phyloP scores from a whole-genome alignment of 1,139 yeast species.

The Yamadazyma dushanensis region DNA sequence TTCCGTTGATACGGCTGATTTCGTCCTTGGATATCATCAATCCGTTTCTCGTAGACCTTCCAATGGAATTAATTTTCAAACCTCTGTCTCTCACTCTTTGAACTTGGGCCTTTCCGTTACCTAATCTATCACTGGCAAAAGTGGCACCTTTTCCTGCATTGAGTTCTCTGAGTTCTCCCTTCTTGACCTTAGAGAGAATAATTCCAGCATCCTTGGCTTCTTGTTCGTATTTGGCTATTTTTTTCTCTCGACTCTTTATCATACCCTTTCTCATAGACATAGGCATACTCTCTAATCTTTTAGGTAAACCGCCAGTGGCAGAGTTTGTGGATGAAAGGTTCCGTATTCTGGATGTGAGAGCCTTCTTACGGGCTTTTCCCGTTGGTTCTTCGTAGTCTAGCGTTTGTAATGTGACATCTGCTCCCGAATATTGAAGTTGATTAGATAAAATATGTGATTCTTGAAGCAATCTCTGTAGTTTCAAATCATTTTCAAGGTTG shows the following conservation, averaged over 20 bases:
- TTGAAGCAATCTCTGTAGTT: slow-evolving; percentile 73
- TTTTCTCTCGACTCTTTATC: slow-evolving; percentile 54
- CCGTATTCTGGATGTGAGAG: slow-evolving; percentile 67
- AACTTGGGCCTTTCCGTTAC: slow-evolving; percentile 40
- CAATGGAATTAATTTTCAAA: slow-evolving; percentile 72
- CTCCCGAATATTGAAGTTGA: slow-evolving; percentile 62
- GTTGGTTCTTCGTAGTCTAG: slow-evolving; percentile 68
- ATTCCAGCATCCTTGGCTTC: slow-evolving; percentile 91
- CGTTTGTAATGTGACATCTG: slow-evolving; percentile 69
- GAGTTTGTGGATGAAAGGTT: slow-evolving; percentile 55
- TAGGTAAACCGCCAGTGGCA: slow-evolving; percentile 34
- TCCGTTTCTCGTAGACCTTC: slow-evolving; percentile 80
- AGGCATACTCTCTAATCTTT: slow-evolving; percentile 74
- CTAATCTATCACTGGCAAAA: slow-evolving; percentile 55
- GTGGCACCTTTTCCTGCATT: slow-evolving; percentile 58
- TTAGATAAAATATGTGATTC: slow-evolving; percentile 86
- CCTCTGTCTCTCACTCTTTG: slow-evolving; percentile 67
- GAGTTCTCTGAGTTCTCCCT: slow-evolving; percentile 62
- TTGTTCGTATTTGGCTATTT: slow-evolving; percentile 59
- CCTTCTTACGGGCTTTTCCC: slow-evolving; percentile 77
- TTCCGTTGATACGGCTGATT: slow-evolving; percentile 47
- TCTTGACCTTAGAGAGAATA: slow-evolving; percentile 62
- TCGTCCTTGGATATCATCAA: slow-evolving; percentile 71
- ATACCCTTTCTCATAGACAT: slow-evolving; percentile 87
- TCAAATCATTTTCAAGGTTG: slow-evolving; percentile 76